Conservation (phyloP, 2,329 filamentous ascomycete genomes). For the Karstenula rhodostoma region DNA sequence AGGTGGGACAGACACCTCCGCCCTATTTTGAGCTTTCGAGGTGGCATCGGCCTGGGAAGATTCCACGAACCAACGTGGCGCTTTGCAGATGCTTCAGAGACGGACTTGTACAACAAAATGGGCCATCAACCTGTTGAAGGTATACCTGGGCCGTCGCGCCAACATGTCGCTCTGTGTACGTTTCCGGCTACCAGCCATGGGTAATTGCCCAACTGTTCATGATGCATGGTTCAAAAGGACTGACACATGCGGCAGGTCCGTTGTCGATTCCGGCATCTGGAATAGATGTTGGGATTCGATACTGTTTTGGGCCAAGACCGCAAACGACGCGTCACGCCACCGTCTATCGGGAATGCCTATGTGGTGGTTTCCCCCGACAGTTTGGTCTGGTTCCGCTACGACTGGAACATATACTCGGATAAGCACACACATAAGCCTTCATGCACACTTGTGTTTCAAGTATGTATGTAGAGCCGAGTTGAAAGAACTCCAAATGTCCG, state of each 20-base stretch:
- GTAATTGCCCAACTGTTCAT: no score
- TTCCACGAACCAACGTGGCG: neutral
- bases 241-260: neutral
- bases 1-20: neutral
- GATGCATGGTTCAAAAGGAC: neutral
- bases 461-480: no score
- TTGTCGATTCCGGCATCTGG: neutral
- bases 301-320: neutral
- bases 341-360: neutral
- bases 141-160: no score
- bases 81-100: neutral
- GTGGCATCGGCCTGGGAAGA: neutral
- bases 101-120: neutral
- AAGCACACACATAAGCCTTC: constrained; percentile 3
- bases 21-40: neutral
- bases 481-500: no score
- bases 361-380: neutral
- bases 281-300: constrained; percentile 6
- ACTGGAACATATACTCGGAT: neutral
- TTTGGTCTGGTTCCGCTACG: neutral
- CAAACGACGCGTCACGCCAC: neutral
- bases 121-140: no score
- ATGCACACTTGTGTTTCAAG: neutral
- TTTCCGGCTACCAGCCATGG: no score
- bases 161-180: no score